Evolutionary conservation across 78 protist genomes (phyloP).

Genomic region (Mastigamoeba balamuthi): DNA sequence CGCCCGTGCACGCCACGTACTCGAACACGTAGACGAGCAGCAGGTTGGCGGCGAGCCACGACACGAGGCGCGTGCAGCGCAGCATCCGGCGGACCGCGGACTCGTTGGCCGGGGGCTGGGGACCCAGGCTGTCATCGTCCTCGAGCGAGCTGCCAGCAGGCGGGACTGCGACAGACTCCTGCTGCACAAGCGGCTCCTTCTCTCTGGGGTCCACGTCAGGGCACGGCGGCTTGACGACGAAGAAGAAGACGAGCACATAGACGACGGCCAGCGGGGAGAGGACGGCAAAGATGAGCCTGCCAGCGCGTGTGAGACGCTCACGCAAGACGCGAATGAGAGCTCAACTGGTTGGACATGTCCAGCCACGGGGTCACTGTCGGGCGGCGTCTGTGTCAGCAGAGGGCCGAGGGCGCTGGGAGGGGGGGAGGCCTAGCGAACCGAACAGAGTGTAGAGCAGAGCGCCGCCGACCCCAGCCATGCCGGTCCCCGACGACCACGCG

Average conservation of each 20-base stretch:
- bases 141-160: background rate
- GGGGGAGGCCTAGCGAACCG: too few species aligned
- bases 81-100: conserved; percentile 7
- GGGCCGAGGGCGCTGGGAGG: background rate
- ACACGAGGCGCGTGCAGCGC: conserved; percentile 27
- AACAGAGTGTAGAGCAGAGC: conserved; percentile 42
- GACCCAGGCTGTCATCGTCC: background rate
- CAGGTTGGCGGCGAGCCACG: conserved; percentile 17
- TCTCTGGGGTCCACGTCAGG: too few species aligned
- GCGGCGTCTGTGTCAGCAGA: background rate
- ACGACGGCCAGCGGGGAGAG: conserved; percentile 23
- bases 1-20: conserved; percentile 34
- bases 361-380: background rate
- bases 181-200: background rate
- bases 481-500: conserved; percentile 75
- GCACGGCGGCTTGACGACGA: conserved; percentile 32
- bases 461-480: conserved; percentile 60
- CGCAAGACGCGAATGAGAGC: background rate
- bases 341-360: background rate
- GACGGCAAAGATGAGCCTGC: background rate
- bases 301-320: too few species aligned
- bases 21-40: conserved; percentile 49
- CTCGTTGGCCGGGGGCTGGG: background rate
- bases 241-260: conserved; percentile 10
- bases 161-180: background rate